Evolutionary conservation across 768 basidiomycete species (phyloP), one percentile per base, ranked within the genome.

Genomic region (Lactarius pseudohatsudake): DNA sequence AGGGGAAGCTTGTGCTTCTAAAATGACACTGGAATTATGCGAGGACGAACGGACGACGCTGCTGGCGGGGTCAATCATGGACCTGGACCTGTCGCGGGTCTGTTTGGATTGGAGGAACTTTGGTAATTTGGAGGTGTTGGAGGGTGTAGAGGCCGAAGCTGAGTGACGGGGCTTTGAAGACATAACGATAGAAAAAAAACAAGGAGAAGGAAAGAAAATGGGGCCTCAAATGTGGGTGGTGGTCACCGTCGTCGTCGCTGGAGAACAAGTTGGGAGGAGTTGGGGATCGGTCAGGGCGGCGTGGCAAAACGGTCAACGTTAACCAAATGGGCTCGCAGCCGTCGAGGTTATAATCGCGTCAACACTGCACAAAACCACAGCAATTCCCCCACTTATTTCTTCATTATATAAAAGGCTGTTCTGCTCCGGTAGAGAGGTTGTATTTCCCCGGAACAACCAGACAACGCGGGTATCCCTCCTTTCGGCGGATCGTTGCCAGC

Each of bases 81-180:
- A 85, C 77, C 81, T 85, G 26, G 85, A 83, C 67, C 87, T 79
- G 77, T 89, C 88, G 55, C 87, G 81, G 38, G 76, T 73, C 72
- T 84, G 81, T 67, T 87, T 89, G 61, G 69, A 65, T 73, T 89
- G 86, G 10, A 90, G 79, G 72, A 90, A 88, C 73, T 83, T 88
- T 73, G 87, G 80, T 5, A 90, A 77, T 75, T 87, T 89, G 41
- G 85, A 84, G 62, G 76, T 68, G 72, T 79, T 80, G 53, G 76
- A 73, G 32, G 83, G 79, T 54, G 82, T 77, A 59, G 80, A 74
- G 61, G 83, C 76, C 32, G 79, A 74, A 50, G 79, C 76, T 26
- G 79, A 76, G 62, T 78, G 76, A 73, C 82, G 82, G 54, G 81
- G 69, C 67, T 81, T 81, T 67, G 72, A 75, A 64, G 83, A 79